Base-by-base conservation (phyloP, 2,329 filamentous ascomycete species). In the Cladosporium sphaerospermum region DNA sequence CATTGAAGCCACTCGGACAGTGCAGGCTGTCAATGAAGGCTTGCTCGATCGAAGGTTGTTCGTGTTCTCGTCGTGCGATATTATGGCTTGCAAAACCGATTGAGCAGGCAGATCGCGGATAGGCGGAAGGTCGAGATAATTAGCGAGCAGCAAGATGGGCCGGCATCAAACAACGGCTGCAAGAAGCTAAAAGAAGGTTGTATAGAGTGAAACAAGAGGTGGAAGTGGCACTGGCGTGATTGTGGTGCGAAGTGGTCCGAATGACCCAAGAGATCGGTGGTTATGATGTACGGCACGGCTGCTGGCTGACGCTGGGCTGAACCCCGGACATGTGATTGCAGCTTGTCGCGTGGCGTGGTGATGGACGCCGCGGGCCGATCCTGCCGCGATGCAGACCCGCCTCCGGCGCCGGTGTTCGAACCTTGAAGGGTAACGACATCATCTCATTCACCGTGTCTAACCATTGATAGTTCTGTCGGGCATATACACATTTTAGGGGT, bases 1-100 rank as follows among this genome's bases (percentile, higher is more conserved):
- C 61, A 63, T 63, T 53, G 54, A 48, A 32, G 37, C 23, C 43
- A 2, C 9, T 16, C 13, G 19, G 37, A 3, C 9, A 44, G 51
- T 44, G 51, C 43, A 28, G 10, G 36, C 5, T 7, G 23, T 2
- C 23, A 28, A 7, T 28, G 23, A 28, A 28, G 23, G 23, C 23
- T 28, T 28, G 23, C 7, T 28, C 23, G 23, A 28, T 28, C 23
- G 4, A 5, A 28, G 7, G 4, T 28, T 28, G 23, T 28, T 28
- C 23, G 23, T 28, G 23, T 28, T 7, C 23, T 28, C 7, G 23
- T 4, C 7, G 23, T 28, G 23, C 23, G 7, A 28, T 28, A 5
- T 7, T 28, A 28, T 28, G 23, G 23, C 23, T 28, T 5, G 23
- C 23, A 7, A 28, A 28, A 1, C 23, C 23, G 23, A 28, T 4